Percentiles rank a stretch among this genome's conserved stretches.
These are phyloP conservation scores for Dittrichia graveolens DNA, from an alignment of 129 eudicot species.

Conservation along the genomic window DNA sequence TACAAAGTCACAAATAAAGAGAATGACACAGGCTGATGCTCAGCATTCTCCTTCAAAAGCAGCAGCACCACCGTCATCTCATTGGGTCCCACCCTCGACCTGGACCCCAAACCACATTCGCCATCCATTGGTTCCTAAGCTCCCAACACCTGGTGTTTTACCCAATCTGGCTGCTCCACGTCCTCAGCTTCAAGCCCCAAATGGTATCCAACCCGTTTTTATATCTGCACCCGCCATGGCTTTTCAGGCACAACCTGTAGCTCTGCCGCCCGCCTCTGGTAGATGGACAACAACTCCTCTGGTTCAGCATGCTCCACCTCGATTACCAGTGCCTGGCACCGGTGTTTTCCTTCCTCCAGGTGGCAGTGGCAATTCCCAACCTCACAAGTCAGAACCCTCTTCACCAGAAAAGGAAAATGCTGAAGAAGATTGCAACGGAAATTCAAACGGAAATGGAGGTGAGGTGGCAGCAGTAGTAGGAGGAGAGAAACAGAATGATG, in stretches of 20 bases:
- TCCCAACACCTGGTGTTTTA: slow-evolving; percentile 49
- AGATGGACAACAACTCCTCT: slow-evolving; percentile 56
- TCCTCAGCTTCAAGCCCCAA: slow-evolving; percentile 27
- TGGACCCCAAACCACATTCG: slow-evolving; percentile 46
- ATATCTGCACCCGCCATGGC: slow-evolving; percentile 62
- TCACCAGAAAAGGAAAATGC: slow-evolving; percentile 27
- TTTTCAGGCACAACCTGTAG: slow-evolving; percentile 42
- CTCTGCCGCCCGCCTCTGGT: slow-evolving; percentile 48
- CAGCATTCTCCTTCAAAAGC: slow-evolving; percentile 34
- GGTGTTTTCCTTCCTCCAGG: slow-evolving; percentile 88
- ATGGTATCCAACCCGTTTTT: slow-evolving; percentile 60
- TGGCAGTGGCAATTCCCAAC: slow-evolving; percentile 20
- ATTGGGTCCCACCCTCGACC: slow-evolving; percentile 19
- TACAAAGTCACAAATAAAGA: slow-evolving; percentile 58
- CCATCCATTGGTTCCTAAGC: slow-evolving; percentile 55
- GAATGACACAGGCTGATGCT: slow-evolving; percentile 26
- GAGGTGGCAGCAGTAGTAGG: slow-evolving; percentile 10
- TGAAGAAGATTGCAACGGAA: slow-evolving; percentile 44
- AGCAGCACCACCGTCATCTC: slow-evolving; percentile 30
- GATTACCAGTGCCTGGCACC: slow-evolving; percentile 68
- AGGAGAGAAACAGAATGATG: slow-evolving; percentile 30
- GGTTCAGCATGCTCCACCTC: slow-evolving; percentile 50
- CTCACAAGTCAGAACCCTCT: slow-evolving; percentile 23
- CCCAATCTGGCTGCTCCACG: slow-evolving; percentile 13
- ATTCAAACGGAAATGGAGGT: slow-evolving; percentile 34